Conservation (phyloP, 1,284 basidiomycete genomes). For the Mycosarcoma mackinlayi region DNA sequence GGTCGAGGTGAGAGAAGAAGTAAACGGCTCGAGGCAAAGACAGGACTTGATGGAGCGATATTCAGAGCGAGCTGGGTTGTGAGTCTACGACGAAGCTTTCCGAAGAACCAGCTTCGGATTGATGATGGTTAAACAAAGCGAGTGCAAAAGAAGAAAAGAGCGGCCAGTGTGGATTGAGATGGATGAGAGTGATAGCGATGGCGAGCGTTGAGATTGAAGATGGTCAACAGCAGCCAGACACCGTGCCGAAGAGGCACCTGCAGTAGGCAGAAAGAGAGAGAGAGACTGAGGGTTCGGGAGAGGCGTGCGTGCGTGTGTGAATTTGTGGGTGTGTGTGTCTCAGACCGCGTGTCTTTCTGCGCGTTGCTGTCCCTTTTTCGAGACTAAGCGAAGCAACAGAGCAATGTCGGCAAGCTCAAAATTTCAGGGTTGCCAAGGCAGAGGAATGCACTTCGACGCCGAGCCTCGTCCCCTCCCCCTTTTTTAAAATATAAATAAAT, state of each 20-base stretch:
- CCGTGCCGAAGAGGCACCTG: background rate
- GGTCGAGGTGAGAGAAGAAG: background rate
- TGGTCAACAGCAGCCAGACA: no score
- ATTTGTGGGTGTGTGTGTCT: background rate
- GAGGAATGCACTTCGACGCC: conserved; percentile 4
- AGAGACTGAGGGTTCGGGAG: no score
- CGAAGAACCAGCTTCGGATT: conserved; percentile 29
- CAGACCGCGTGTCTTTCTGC: background rate
- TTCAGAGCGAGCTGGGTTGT: background rate
- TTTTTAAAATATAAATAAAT: background rate
- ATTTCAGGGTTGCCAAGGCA: background rate
- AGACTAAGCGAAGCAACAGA: background rate
- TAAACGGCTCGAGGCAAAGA: background rate
- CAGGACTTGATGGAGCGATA: background rate
- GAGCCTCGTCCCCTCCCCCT: background rate
- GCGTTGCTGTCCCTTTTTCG: conserved; percentile 1
- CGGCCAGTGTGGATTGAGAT: no score
- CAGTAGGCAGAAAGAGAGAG: background rate
- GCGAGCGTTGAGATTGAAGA: no score
- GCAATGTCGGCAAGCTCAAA: background rate
- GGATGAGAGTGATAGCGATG: no score
- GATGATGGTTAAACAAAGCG: conserved; percentile 1
- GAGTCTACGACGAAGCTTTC: background rate
- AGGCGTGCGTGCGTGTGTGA: no score
- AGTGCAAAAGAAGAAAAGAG: background rate